Evolutionary conservation across 768 basidiomycete species (phyloP), one percentile per base, ranked within the genome.

Genomic region (Macrolepiota fuliginosa): DNA sequence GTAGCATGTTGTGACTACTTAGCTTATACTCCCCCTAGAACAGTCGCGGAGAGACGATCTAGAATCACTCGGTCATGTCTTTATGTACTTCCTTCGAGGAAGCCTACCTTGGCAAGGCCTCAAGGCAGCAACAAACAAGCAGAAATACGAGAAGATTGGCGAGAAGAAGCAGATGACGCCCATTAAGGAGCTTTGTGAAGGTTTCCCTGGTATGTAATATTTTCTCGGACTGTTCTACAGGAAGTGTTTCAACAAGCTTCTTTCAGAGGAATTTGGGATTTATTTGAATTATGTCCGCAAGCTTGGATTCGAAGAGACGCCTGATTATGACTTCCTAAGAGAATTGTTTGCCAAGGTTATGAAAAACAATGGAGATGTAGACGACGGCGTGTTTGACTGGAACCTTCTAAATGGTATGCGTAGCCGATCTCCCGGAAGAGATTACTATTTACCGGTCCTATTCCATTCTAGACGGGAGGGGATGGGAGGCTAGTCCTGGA

Each of bases 141-240:
- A 98, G 75, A 94, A 98, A 82, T 99, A 99, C 79, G 96, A 99
- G 82, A 99, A 98, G 83, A 99, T 99, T 74, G 96, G 96, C 65
- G 96, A 99, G 82, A 99, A 99, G 89, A 99, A 94, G 83, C 97
- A 98, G 79, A 92, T 91, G 13, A 98, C 97, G 29, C 91, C 91
- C 6, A 98, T 99, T 74, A 96, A 94, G 78, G 97, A 99, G 71
- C 83, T 99, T 25, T 94, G 90, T 69, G 97, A 98, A 68, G 92
- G 94, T 61, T 95, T 90, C 79, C 96, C 97, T 53, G 94, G 94
- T 94, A 67, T 63, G 83, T 72, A 40, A 37, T 57, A 45, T 52
- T 62, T 35, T 54, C 27, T 29, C 56, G 45, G 54, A 45, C 27
- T n/a, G 10, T 22, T 39, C 61, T 54, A 37, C 63, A 37, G 6